Conservation (phyloP, 2,329 filamentous ascomycete genomes). For the Colletotrichum sp. region DNA sequence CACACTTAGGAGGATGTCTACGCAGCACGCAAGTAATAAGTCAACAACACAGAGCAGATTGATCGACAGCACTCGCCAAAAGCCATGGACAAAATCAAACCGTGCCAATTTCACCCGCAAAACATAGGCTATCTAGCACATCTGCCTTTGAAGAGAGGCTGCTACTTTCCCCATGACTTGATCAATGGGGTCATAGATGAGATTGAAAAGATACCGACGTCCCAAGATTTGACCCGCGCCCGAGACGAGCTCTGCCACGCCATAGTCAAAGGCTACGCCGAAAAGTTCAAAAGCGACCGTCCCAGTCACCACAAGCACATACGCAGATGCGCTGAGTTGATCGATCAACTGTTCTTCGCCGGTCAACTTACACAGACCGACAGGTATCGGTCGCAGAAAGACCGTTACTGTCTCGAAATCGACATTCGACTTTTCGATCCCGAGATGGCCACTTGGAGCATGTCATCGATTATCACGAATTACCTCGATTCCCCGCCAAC, state of each 20-base stretch:
- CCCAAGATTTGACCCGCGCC: background rate
- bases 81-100: background rate
- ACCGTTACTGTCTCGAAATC: background rate
- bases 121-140: background rate
- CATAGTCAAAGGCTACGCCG: background rate
- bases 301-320: background rate
- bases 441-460: background rate
- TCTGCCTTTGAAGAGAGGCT: background rate
- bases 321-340: background rate
- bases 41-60: background rate
- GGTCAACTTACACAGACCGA: background rate
- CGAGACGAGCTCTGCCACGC: background rate
- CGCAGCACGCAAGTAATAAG: background rate
- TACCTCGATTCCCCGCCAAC: background rate
- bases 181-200: background rate
- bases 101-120: background rate
- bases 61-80: background rate
- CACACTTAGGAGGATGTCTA: background rate
- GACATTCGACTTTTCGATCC: background rate
- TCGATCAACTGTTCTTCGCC: background rate
- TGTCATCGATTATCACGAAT: background rate
- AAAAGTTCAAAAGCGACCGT: background rate
- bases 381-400: background rate
- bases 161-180: background rate
- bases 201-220: background rate